phyloP scores from a whole-genome alignment of 805 yeast genomes.

The Metschnikowia kunwiensis region DNA sequence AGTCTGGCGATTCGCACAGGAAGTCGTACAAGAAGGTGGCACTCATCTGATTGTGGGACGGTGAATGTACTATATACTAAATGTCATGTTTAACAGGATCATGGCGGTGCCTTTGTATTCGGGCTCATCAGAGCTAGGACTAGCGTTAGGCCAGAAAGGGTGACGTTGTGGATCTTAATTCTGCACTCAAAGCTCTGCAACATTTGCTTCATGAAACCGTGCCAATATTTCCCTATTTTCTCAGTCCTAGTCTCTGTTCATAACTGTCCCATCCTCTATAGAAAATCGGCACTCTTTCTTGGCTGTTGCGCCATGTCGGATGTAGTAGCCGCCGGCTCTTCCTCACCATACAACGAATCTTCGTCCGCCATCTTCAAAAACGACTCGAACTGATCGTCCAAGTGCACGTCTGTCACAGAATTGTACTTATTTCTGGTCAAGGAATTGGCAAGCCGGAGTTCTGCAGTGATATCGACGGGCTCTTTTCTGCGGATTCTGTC shows the following conservation, averaged over 20 bases:
- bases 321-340: background rate
- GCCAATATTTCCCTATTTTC: too few species aligned
- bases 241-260: too few species aligned
- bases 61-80: too few species aligned
- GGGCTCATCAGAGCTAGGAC: too few species aligned
- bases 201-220: too few species aligned
- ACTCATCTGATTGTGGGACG: slow-evolving; percentile 8
- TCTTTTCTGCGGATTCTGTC: slow-evolving; percentile 31
- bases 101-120: too few species aligned
- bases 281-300: slow-evolving; percentile 8
- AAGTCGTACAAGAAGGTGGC: slow-evolving; percentile 47
- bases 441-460: slow-evolving; percentile 40
- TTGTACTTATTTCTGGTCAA: slow-evolving; percentile 38
- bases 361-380: slow-evolving; percentile 33
- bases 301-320: background rate
- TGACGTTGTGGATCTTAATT: too few species aligned
- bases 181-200: too few species aligned
- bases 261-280: background rate
- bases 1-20: slow-evolving; percentile 70
- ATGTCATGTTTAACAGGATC: too few species aligned
- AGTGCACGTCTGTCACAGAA: slow-evolving; percentile 33
- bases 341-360: slow-evolving; percentile 4
- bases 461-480: slow-evolving; percentile 41
- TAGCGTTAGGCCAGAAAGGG: too few species aligned
- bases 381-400: slow-evolving; percentile 38